Evolutionary conservation across 1,139 yeast genomes (phyloP).

Genomic region (Nadsonia commutata): DNA sequence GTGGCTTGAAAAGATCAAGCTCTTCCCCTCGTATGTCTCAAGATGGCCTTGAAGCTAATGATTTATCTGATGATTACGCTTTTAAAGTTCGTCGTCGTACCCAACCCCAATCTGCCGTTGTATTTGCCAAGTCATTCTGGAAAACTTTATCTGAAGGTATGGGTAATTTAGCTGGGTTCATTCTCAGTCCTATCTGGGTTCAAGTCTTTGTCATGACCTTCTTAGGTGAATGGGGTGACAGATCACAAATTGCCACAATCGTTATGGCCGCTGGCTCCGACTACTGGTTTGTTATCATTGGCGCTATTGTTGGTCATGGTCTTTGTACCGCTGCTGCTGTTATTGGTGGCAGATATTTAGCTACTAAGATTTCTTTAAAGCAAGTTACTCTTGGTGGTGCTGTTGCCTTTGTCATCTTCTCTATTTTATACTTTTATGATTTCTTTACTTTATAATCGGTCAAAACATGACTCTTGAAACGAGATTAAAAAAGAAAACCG

Average conservation of each 20-base stretch:
- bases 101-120: constrained; percentile 7
- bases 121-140: constrained; percentile 10
- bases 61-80: constrained; percentile 2
- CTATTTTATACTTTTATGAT: constrained; percentile 63
- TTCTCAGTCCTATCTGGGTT: constrained; percentile 82
- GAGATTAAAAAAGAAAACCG: background rate
- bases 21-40: constrained; percentile 19
- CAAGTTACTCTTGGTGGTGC: constrained; percentile 89
- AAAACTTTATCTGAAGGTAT: constrained; percentile 23
- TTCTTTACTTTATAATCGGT: background rate
- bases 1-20: constrained; percentile 16
- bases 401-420: constrained; percentile 65
- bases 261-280: constrained; percentile 98
- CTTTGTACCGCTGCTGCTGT: constrained; percentile 91
- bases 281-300: constrained; percentile 77
- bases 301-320: constrained; percentile 84
- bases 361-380: constrained; percentile 80
- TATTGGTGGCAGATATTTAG: constrained; percentile 79
- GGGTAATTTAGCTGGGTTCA: constrained; percentile 40
- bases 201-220: constrained; percentile 95
- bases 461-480: background rate
- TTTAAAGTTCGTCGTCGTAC: constrained; percentile 6
- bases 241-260: constrained; percentile 94
- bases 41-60: constrained; percentile 16
- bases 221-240: constrained; percentile 97